These are phyloP conservation scores for Barbarea vulgaris DNA, from an alignment of 345 rosid species.

Conservation along the genomic window DNA sequence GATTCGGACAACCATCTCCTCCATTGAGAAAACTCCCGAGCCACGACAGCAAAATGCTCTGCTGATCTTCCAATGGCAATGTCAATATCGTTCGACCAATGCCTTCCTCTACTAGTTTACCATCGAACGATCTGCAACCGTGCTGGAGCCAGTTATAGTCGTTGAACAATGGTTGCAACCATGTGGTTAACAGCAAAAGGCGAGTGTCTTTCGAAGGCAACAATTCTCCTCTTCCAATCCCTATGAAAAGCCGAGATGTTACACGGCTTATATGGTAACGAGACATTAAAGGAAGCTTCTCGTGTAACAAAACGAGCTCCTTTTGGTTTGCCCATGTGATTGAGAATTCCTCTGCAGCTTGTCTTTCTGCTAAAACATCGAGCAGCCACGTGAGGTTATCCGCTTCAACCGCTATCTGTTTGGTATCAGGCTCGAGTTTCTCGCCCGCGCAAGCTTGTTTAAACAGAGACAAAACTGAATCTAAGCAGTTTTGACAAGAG, in stretches of 20 bases:
- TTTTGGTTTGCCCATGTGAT: slow-evolving; percentile 76
- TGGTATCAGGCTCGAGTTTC: slow-evolving; percentile 49
- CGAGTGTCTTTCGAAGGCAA: slow-evolving; percentile 86
- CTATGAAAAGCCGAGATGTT: slow-evolving; percentile 76
- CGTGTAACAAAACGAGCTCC: slow-evolving; percentile 69
- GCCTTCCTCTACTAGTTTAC: slow-evolving; percentile 94
- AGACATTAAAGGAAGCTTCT: slow-evolving; percentile 64
- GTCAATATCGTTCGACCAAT: slow-evolving; percentile 92
- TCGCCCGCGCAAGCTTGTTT: slow-evolving; percentile 62
- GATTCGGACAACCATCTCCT: slow-evolving; percentile 95
- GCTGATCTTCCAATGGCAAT: slow-evolving; percentile 90
- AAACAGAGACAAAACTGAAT: slow-evolving; percentile 59
- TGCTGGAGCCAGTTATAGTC: slow-evolving; percentile 97
- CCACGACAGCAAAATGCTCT: slow-evolving; percentile 79
- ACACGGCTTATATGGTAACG: slow-evolving; percentile 91
- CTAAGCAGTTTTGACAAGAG: slow-evolving; percentile 69
- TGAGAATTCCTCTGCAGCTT: slow-evolving; percentile 85
- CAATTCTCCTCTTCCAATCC: slow-evolving; percentile 91
- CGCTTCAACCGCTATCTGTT: slow-evolving; percentile 75
- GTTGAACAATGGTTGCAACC: slow-evolving; percentile 89
- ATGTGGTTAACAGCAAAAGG: slow-evolving; percentile 63
- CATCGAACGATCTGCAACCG: slow-evolving; percentile 83
- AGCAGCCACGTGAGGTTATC: slow-evolving; percentile 93
- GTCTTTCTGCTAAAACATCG: slow-evolving; percentile 78
- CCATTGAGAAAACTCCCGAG: slow-evolving; percentile 77